Evolutionary conservation across 208 protist species (phyloP).

Genomic region (Polymyxa betae): DNA sequence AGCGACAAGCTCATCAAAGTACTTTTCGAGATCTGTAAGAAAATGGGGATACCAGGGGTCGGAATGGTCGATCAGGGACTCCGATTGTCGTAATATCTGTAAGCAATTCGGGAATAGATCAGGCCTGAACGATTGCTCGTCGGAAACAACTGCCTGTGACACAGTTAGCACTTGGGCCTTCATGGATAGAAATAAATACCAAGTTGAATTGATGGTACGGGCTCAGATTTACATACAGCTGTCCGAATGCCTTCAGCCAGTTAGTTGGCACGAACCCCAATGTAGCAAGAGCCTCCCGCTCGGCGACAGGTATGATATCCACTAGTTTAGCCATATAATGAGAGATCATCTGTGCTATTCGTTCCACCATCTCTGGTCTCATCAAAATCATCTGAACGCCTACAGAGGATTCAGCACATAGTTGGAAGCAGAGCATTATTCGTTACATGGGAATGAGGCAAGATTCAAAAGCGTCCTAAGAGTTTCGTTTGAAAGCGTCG

Average conservation of each 20-base stretch:
- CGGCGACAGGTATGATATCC: background rate
- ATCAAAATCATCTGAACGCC: background rate
- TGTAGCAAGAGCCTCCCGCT: background rate
- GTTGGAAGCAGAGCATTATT: background rate
- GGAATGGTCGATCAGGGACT: background rate
- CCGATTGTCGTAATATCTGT: background rate
- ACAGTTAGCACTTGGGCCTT: background rate
- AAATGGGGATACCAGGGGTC: background rate
- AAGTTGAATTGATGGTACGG: background rate
- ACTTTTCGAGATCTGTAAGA: background rate
- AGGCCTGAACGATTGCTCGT: background rate
- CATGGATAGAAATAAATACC: background rate
- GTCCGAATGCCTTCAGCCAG: background rate
- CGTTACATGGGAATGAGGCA: background rate
- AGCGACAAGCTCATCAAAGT: background rate
- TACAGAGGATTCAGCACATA: background rate
- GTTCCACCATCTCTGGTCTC: background rate
- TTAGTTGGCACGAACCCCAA: background rate
- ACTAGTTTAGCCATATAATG: background rate
- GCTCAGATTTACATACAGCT: background rate
- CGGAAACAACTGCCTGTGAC: background rate
- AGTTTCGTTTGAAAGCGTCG: background rate
- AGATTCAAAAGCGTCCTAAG: background rate
- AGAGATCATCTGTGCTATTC: background rate
- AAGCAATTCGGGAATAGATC: background rate